A percentile compares a stretch with the other conserved stretches of the same genome.
Evolutionary conservation across 2,329 filamentous ascomycete species (phyloP).

Genomic region (Boeremia exigua): DNA sequence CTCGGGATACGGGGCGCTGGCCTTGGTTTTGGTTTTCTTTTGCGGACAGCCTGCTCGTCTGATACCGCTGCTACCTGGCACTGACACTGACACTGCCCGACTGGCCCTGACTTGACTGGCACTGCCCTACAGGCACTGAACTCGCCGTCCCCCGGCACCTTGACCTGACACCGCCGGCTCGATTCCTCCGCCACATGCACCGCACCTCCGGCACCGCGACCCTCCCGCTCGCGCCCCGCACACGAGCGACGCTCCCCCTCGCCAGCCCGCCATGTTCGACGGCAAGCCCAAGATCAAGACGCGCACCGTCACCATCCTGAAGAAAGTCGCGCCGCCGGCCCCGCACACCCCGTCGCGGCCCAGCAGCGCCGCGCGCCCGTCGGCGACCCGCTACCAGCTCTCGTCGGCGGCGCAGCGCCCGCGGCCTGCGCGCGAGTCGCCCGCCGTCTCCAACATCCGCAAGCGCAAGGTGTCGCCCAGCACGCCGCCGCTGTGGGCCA

Average conservation of each 20-base stretch:
- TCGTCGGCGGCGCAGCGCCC: slow-evolving; percentile 22
- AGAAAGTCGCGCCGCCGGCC: slow-evolving; percentile 23
- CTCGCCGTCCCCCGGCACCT: too few relatives aligned
- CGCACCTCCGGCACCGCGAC: neutral
- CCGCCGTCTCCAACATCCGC: slow-evolving; percentile 36
- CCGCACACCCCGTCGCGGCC: slow-evolving; percentile 16
- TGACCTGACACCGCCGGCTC: too few relatives aligned
- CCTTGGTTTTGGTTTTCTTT: too few relatives aligned
- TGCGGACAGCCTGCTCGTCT: too few relatives aligned
- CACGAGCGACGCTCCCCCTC: neutral
- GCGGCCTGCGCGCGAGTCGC: slow-evolving; percentile 28
- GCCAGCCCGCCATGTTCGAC: slow-evolving; percentile 35
- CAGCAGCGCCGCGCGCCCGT: slow-evolving; percentile 17
- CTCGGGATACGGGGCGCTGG: too few relatives aligned
- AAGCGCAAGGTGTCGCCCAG: slow-evolving; percentile 44
- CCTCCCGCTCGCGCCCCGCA: neutral
- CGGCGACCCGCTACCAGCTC: slow-evolving; percentile 38
- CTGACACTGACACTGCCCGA: too few relatives aligned
- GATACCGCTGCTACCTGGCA: too few relatives aligned
- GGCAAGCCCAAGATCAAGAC: slow-evolving; percentile 45
- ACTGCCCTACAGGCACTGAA: too few relatives aligned
- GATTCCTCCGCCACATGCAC: too few relatives aligned
- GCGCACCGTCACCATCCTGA: slow-evolving; percentile 41
- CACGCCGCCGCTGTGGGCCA: slow-evolving; percentile 45
- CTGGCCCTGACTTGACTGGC: too few relatives aligned